Conservation (phyloP, 1,284 basidiomycete species). For the Trichosporon sp. region DNA sequence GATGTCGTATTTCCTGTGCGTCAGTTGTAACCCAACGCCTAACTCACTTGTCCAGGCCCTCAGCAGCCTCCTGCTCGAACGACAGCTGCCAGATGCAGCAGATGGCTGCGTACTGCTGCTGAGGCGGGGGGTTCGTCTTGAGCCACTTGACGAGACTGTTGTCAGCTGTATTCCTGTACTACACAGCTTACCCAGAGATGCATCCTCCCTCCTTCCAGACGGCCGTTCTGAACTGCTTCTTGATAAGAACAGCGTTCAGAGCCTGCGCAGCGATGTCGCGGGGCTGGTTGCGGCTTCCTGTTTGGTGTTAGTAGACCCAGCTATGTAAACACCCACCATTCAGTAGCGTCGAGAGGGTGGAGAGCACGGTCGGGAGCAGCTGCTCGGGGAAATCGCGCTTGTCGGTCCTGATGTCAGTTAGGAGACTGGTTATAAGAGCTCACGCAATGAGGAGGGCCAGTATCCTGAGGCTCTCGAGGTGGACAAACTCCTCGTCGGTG, state of each 20-base stretch:
- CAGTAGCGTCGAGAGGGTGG: constrained; percentile 61
- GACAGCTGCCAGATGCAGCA: constrained; percentile 93
- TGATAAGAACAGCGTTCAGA: constrained; percentile 76
- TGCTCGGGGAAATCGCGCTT: constrained; percentile 53
- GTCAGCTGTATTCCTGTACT: constrained; percentile 14
- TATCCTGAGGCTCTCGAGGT: constrained; percentile 83
- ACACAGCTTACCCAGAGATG: constrained; percentile 44
- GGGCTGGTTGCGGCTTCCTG: constrained; percentile 52
- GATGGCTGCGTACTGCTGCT: constrained; percentile 90
- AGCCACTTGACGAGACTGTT: constrained; percentile 70
- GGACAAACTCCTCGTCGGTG: constrained; percentile 75
- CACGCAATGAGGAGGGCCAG: constrained; percentile 78
- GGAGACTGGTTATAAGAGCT: constrained; percentile 15
- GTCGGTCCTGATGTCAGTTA: constrained; percentile 37
- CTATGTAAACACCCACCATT: constrained; percentile 54
- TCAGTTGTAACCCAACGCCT: not conserved
- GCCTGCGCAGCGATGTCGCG: constrained; percentile 88
- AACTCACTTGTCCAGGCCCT: constrained; percentile 70
- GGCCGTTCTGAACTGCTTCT: constrained; percentile 64
- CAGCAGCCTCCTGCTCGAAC: constrained; percentile 78
- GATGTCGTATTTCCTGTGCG: constrained; percentile 77
- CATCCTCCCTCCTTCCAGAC: constrained; percentile 52
- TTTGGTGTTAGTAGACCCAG: not conserved
- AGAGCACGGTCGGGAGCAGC: constrained; percentile 64
- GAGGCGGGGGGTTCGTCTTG: constrained; percentile 64